Conservation (phyloP, 108 stramenopile species). For the Tribonema minus region DNA sequence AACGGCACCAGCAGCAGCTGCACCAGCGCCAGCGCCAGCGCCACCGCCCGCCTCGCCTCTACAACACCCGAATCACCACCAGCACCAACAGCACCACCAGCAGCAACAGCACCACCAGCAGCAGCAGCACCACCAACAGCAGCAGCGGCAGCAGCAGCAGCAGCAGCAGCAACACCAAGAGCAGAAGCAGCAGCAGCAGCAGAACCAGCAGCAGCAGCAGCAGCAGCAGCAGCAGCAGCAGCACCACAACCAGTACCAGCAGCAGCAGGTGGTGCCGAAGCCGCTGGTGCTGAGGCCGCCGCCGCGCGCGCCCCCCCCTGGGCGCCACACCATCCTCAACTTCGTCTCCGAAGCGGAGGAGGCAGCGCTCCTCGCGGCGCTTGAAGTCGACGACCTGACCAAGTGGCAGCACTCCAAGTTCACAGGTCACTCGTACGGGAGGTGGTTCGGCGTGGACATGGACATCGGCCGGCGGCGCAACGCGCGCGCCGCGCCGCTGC, state of each 20-base stretch:
- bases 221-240: neutral
- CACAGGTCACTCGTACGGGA: too few species aligned
- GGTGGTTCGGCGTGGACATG: neutral
- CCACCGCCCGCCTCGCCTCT: too few species aligned
- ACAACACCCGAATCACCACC: too few species aligned
- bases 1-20: too few species aligned
- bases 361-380: neutral
- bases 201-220: neutral
- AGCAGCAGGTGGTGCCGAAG: neutral
- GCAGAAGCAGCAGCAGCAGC: neutral
- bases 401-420: neutral
- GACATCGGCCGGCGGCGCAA: neutral
- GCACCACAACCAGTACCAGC: neutral
- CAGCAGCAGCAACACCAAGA: neutral
- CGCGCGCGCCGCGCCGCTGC: neutral
- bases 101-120: too few species aligned
- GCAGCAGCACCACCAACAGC: too few species aligned
- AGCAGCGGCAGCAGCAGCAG: too few species aligned
- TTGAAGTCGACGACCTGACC: neutral
- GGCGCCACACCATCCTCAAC: too few species aligned
- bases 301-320: too few species aligned
- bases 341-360: neutral
- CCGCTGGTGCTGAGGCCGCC: neutral
- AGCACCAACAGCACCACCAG: too few species aligned
- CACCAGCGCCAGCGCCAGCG: too few species aligned